phyloP scores from a whole-genome alignment of 768 basidiomycete genomes.

The Podaxis carcinomalis region DNA sequence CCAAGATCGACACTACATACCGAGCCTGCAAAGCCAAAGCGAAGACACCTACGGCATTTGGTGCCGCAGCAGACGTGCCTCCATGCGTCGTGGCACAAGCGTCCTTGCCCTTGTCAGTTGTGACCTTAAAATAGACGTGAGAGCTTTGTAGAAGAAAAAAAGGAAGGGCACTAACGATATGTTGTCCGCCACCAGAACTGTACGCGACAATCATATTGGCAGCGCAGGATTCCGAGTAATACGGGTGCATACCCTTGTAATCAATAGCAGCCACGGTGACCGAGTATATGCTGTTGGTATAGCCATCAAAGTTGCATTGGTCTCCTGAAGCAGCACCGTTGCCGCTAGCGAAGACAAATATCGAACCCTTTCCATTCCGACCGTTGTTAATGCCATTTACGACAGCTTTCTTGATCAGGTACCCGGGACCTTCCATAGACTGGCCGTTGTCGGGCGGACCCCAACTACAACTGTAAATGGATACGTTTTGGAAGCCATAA shows the following conservation, averaged over 20 bases:
- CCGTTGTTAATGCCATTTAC: conserved; percentile 92
- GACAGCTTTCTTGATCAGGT: conserved; percentile 90
- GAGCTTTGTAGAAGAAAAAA: neutral
- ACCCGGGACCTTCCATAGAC: conserved; percentile 91
- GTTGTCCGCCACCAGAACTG: conserved; percentile 89
- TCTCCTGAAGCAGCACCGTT: conserved; percentile 91
- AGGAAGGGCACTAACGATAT: conserved; percentile 64
- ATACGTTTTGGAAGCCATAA: conserved; percentile 87
- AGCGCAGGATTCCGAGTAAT: conserved; percentile 96
- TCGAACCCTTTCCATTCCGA: conserved; percentile 81
- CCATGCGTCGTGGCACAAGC: conserved; percentile 82
- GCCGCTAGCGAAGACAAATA: conserved; percentile 97
- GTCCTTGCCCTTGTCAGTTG: conserved; percentile 87
- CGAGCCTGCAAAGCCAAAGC: conserved; percentile 85
- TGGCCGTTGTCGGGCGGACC: conserved; percentile 94
- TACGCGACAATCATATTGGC: conserved; percentile 97
- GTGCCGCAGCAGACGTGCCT: conserved; percentile 97
- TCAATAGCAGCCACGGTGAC: conserved; percentile 96
- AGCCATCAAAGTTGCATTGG: conserved; percentile 99
- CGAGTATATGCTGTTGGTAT: conserved; percentile 96
- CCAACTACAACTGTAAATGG: conserved; percentile 97
- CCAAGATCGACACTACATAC: conserved; percentile 34
- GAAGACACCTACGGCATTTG: conserved; percentile 92
- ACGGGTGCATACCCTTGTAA: conserved; percentile 89
- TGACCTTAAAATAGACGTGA: conserved; percentile 54